These are phyloP conservation scores for Calonectria henricotiae DNA, from an alignment of 2,329 filamentous ascomycete species.

Conservation along the genomic window DNA sequence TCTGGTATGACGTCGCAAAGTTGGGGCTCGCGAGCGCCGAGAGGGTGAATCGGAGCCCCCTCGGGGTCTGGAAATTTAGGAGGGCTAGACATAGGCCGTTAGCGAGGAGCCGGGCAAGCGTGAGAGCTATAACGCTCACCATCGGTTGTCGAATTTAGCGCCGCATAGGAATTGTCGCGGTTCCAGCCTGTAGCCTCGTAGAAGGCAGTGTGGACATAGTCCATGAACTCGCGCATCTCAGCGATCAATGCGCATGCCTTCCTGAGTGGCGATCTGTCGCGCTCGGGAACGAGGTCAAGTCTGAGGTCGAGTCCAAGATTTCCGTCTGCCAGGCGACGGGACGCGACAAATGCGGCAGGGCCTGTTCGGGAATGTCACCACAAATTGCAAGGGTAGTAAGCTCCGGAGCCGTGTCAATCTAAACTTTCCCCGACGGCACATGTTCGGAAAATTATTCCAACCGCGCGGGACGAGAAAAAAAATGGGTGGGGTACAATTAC, in stretches of 20 bases:
- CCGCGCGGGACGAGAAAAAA: background rate
- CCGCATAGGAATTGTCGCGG: constrained; percentile 91
- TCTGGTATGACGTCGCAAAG: constrained; percentile 94
- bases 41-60: constrained; percentile 87
- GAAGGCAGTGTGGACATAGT: constrained; percentile 94
- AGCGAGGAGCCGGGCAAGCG: constrained; percentile 41
- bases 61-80: constrained; percentile 89
- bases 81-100: constrained; percentile 71
- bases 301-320: constrained; percentile 15
- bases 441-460: constrained; percentile 11
- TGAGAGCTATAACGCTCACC: constrained; percentile 65
- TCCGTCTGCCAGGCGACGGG: background rate
- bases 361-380: constrained; percentile 14
- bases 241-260: constrained; percentile 53
- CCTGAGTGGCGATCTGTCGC: constrained; percentile 31
- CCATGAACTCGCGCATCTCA: constrained; percentile 95
- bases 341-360: constrained; percentile 19
- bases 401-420: constrained; percentile 1
- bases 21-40: constrained; percentile 94
- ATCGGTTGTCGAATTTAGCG: constrained; percentile 86
- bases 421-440: constrained; percentile 12
- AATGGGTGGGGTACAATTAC: constrained; percentile 5
- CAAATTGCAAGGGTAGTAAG: constrained; percentile 8
- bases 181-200: constrained; percentile 91
- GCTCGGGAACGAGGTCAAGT: constrained; percentile 12